Evolutionary conservation across 352 stramenopile species (phyloP).

Genomic region (Pythium aquatile): DNA sequence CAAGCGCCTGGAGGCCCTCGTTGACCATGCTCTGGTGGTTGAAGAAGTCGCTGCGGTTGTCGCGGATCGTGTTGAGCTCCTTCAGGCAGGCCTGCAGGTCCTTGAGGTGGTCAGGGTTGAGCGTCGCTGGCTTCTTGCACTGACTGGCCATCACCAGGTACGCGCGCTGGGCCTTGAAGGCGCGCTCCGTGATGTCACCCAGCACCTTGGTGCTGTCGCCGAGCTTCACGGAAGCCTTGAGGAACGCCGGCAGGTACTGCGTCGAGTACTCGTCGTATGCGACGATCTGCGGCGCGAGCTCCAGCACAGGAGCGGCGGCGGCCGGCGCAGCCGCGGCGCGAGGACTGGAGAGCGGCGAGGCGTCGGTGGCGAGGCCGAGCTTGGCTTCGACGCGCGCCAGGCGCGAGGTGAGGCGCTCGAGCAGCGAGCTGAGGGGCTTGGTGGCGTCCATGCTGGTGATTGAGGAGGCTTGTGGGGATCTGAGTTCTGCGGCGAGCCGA

Average conservation of each 20-base stretch:
- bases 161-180: conserved; percentile 87
- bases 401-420: conserved; percentile 61
- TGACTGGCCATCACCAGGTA: conserved; percentile 92
- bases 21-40: conserved; percentile 90
- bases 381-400: conserved; percentile 64
- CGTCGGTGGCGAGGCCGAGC: conserved; percentile 39
- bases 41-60: conserved; percentile 81
- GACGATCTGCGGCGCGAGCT: conserved; percentile 67
- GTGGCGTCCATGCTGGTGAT: conserved; percentile 31
- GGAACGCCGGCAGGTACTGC: conserved; percentile 81
- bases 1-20: conserved; percentile 80
- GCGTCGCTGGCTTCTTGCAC: conserved; percentile 91
- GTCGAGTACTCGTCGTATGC: conserved; percentile 92
- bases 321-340: conserved; percentile 10
- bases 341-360: conserved; percentile 26
- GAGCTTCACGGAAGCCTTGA: conserved; percentile 71
- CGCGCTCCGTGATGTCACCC: conserved; percentile 81
- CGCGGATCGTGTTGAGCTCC: conserved; percentile 73
- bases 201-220: conserved; percentile 81
- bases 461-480: not conserved
- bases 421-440: conserved; percentile 58
- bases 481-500: not conserved
- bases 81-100: conserved; percentile 76
- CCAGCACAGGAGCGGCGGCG: conserved; percentile 22
- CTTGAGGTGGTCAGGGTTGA: conserved; percentile 69